Base-by-base conservation (phyloP, 2,329 filamentous ascomycete species). In the Aspergillus versicolor region DNA sequence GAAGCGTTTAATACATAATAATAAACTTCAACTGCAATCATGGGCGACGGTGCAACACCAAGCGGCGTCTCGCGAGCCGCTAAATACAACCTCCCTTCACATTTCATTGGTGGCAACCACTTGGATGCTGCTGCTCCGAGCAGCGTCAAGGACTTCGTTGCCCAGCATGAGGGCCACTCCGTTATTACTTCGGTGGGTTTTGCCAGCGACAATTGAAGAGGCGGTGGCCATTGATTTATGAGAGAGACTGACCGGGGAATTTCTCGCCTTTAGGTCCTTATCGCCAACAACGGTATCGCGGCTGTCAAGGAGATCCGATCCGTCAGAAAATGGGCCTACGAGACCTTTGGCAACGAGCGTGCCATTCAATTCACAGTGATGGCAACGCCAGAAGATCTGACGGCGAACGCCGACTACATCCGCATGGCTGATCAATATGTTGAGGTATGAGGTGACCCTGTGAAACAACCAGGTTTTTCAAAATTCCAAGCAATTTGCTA, bases 401-500 rank as follows among this genome's bases (percentile, higher is more conserved):
- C 89, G 75, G 94, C 94, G 74, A 99, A 99, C 76, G 94, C 94
- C 66, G 94, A 99, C 79, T 99, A 99, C 81, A 99, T 99, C 75
- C 87, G 94, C 75, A 97, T 99, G 94, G 94, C 94, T 34, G 94
- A 99, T 79, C 91, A 97, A 83, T 99, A 99, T 76, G 94, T 99
- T 68, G 94, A 99, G 80, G 82, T 84, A 74, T 52, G 79, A 66
- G 52, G 48, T 50, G 13, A 32, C 19, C 27, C 17, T 49, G 19
- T 32, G 6, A 15, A 13, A 19, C 12, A 30, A 37, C 15, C 15
- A 5, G 8, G 13, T 22, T 4, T 5, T 12, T 41, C 19, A 15
- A 22, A 13, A 12, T 9, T 22, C 8, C 19, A 17, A 19, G 19
- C n/a, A 27, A 38, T 21, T 41, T n/a, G 43, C 24, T 46, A 46